These are phyloP conservation scores for Kwoniella pini DNA, from an alignment of 768 basidiomycete species.

Conservation along the genomic window DNA sequence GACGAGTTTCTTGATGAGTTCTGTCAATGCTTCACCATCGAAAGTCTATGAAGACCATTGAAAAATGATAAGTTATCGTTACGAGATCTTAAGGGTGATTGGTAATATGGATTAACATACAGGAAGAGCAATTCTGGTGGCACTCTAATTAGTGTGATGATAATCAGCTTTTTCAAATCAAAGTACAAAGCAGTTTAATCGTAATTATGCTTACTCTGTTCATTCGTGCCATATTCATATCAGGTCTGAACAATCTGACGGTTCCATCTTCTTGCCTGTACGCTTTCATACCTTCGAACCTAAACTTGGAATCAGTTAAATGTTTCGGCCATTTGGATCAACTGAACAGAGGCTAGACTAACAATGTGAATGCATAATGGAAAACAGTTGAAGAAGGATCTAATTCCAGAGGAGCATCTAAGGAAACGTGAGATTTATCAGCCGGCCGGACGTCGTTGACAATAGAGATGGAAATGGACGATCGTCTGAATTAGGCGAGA, in stretches of 20 bases:
- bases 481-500: too few relatives aligned
- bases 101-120: too few relatives aligned
- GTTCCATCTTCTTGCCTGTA: constrained; percentile 73
- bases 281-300: constrained; percentile 89
- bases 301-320: constrained; percentile 58
- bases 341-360: constrained; percentile 23
- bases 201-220: constrained; percentile 58
- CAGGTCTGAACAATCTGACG: constrained; percentile 84
- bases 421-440: too few relatives aligned
- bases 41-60: too few relatives aligned
- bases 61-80: too few relatives aligned
- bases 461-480: too few relatives aligned
- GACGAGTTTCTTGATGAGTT: constrained; percentile 83
- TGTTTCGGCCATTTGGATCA: too few relatives aligned
- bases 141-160: constrained; percentile 61
- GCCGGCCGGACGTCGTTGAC: too few relatives aligned
- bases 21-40: constrained; percentile 69
- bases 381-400: constrained; percentile 81
- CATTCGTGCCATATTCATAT: constrained; percentile 98
- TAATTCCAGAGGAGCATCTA: constrained; percentile 71
- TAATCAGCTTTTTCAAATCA: neutral
- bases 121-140: constrained; percentile 73
- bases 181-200: neutral
- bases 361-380: constrained; percentile 86
- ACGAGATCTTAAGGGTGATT: too few relatives aligned